phyloP scores from a whole-genome alignment of 2,329 filamentous ascomycete species.

The Fusarium nanum region DNA sequence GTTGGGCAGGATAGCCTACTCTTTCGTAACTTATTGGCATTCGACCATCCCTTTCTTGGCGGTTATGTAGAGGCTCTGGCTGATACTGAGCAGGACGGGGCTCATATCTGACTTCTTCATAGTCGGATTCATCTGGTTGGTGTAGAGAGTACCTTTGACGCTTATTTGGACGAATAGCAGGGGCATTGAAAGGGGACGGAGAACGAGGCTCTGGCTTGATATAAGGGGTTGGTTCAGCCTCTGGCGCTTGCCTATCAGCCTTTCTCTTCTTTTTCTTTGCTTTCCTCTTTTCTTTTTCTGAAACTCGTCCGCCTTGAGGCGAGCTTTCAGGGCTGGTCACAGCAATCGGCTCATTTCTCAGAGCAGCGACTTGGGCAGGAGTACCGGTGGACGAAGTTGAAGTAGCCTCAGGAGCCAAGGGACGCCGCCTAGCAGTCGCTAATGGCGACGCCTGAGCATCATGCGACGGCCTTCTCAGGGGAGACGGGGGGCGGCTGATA shows the following conservation, averaged over 20 bases:
- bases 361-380: constrained; percentile 66
- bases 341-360: constrained; percentile 62
- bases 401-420: constrained; percentile 21
- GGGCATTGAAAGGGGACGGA: constrained; percentile 67
- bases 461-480: constrained; percentile 76
- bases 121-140: constrained; percentile 49
- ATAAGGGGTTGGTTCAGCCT: constrained; percentile 61
- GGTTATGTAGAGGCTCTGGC: constrained; percentile 51
- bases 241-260: constrained; percentile 61
- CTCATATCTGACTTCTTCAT: constrained; percentile 57
- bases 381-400: constrained; percentile 45
- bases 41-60: constrained; percentile 47
- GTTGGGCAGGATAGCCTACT: constrained; percentile 41
- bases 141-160: constrained; percentile 63
- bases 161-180: constrained; percentile 67
- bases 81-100: constrained; percentile 53
- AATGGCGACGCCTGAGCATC: constrained; percentile 75
- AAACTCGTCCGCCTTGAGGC: constrained; percentile 61
- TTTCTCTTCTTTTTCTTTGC: constrained; percentile 65
- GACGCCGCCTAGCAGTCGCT: constrained; percentile 57
- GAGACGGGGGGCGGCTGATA: constrained; percentile 61
- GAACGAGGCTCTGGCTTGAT: constrained; percentile 76
- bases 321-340: constrained; percentile 71
- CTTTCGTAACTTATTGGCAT: constrained; percentile 52
- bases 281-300: constrained; percentile 65